Evolutionary conservation across 805 yeast species (phyloP), one percentile per base, ranked within the genome.

Genomic region (Zygosaccharomyces siamensis): DNA sequence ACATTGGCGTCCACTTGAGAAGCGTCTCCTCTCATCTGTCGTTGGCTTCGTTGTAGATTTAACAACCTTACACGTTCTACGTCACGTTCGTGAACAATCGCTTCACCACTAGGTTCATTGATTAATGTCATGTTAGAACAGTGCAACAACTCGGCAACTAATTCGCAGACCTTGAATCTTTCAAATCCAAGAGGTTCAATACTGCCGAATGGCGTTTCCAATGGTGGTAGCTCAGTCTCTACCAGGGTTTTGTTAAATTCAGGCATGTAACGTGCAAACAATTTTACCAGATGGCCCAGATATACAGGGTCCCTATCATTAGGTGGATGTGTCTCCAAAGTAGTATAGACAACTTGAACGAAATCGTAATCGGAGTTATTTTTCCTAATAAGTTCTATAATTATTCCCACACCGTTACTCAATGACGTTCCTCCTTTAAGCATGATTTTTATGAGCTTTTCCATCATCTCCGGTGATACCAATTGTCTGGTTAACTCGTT

Each of bases 351-450:
- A 20, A 95, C 95, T 50, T 95, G 95, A 42, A 87, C 85, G 42
- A 81, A 76, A 69, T 93, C 99, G 67, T 93, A 93, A 66, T 93
- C 99, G 0, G 97, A 88, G 63, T 93, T 93, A 65, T 93, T 93
- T 64, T 93, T 93, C 61, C 99, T 79, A 49, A 93, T 93, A 37
- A 93, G 79, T 69, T 93, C 99, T 57, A 93, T 92, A 30, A 93
- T 81, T 23, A 93, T 89, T 5, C 97, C 95, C 28, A 93, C 99
- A 60, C 96, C 95, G 58, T 90, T 92, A 32, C 93, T 85, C 55
- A 93, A 75, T 1, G 97, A 95, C 30, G 90, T 83, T 41, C 96
- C 95, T 47, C 89, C 88, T 50, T 72, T 60, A 47, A 92, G 76
- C 86, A 93, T 93, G 54, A 86, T 80, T 16, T 80, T 69, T 23